A percentile compares a stretch with the other conserved stretches of the same genome.
Evolutionary conservation across 331 rosid species (phyloP).

Genomic region (Quercus phellos): DNA sequence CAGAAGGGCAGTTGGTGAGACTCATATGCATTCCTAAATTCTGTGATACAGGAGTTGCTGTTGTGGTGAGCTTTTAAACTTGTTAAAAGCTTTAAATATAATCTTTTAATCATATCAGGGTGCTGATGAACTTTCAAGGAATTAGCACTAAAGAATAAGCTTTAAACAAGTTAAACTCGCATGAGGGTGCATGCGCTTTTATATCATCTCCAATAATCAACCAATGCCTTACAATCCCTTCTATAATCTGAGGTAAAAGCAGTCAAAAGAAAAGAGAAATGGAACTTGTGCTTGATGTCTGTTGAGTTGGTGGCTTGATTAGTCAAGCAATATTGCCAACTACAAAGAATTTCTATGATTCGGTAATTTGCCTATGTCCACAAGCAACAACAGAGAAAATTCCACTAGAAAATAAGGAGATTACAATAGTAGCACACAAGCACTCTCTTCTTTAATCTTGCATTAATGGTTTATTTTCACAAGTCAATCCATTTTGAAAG

Average conservation of each 20-base stretch:
- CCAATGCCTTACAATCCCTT: not conserved
- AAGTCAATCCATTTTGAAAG: not conserved
- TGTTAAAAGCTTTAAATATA: not conserved
- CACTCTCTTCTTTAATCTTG: too few species aligned
- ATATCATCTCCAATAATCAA: not conserved
- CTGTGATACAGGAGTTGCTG: conserved; percentile 79
- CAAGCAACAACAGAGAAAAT: too few species aligned
- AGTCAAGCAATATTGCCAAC: too few species aligned
- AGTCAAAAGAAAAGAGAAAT: not conserved
- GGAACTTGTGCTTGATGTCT: not conserved
- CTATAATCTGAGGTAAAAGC: not conserved
- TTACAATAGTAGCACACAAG: too few species aligned
- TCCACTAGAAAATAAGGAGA: too few species aligned
- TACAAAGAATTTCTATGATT: too few species aligned
- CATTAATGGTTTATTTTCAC: too few species aligned
- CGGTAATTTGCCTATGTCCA: too few species aligned
- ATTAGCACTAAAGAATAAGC: not conserved
- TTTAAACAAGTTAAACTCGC: not conserved
- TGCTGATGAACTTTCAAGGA: not conserved
- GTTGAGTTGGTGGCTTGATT: too few species aligned
- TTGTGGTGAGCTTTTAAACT: conserved; percentile 53
- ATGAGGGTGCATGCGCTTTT: not conserved
- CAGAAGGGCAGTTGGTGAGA: conserved; percentile 86
- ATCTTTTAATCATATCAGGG: not conserved
- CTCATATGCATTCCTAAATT: conserved; percentile 79